phyloP scores from a whole-genome alignment of 768 basidiomycete genomes.

The Tremella fuciformis region DNA sequence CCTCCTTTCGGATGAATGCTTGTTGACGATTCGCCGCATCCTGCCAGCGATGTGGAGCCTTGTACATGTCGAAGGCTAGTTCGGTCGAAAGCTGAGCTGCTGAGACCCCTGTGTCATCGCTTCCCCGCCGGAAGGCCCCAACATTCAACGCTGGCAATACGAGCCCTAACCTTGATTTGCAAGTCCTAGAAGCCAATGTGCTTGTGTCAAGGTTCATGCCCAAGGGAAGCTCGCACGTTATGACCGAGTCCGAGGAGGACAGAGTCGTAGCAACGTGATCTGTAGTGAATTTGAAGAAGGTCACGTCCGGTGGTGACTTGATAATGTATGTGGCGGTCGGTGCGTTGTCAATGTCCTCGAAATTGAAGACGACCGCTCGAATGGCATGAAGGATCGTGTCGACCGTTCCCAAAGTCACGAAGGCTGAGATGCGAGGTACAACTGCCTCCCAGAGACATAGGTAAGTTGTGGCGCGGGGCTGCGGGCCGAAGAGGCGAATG shows the following conservation, averaged over 20 bases:
- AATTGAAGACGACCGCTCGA: conserved; percentile 66
- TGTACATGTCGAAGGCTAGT: conserved; percentile 66
- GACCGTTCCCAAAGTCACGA: conserved; percentile 60
- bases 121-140: conserved; percentile 55
- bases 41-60: conserved; percentile 61
- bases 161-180: conserved; percentile 65
- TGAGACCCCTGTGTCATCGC: conserved; percentile 62
- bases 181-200: conserved; percentile 67
- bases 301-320: conserved; percentile 76
- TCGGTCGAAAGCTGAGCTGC: conserved; percentile 61
- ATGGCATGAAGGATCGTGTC: conserved; percentile 58
- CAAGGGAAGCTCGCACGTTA: conserved; percentile 59
- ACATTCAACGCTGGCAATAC: conserved; percentile 58
- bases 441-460: conserved; percentile 88
- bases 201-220: conserved; percentile 71
- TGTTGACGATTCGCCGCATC: conserved; percentile 59
- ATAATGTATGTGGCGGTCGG: conserved; percentile 62
- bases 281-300: conserved; percentile 71
- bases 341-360: conserved; percentile 71
- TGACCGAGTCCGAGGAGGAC: conserved; percentile 58
- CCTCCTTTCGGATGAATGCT: conserved; percentile 69
- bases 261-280: conserved; percentile 61
- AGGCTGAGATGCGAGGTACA: conserved; percentile 64
- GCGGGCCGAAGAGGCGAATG: conserved; percentile 83
- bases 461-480: conserved; percentile 78